These are phyloP conservation scores for Plectosphaerella cucumerina DNA, from an alignment of 2,329 filamentous ascomycete species.

Conservation along the genomic window DNA sequence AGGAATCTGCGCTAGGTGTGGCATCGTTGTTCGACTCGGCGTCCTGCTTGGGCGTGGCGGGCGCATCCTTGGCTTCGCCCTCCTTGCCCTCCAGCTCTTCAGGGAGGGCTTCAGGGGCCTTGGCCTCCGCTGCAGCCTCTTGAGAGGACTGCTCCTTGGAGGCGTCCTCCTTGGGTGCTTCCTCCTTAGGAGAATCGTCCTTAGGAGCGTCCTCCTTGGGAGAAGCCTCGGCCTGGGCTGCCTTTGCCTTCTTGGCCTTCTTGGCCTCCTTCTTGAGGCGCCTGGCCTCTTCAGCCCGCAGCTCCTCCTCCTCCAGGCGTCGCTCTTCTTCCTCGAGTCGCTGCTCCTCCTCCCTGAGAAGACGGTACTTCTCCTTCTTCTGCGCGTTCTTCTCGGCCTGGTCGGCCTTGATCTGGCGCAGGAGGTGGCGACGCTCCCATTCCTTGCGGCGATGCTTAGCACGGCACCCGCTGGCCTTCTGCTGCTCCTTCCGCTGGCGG, in stretches of 20 bases:
- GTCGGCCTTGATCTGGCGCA: constrained; percentile 34
- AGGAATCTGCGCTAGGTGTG: constrained; percentile 20
- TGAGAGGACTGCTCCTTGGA: no score
- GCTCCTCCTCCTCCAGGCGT: constrained; percentile 2
- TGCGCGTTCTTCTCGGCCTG: constrained; percentile 33
- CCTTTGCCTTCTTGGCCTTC: constrained; percentile 8
- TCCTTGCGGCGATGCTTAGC: constrained; percentile 40
- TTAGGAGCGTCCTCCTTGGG: background rate
- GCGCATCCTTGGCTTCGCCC: constrained; percentile 4
- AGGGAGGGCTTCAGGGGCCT: constrained; percentile 12
- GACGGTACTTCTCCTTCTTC: constrained; percentile 21
- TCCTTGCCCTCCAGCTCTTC: constrained; percentile 23
- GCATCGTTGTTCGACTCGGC: constrained; percentile 21
- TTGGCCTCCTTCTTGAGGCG: constrained; percentile 8
- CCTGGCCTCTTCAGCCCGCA: constrained; percentile 9
- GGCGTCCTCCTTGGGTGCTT: no score
- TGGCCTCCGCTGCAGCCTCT: constrained; percentile 1
- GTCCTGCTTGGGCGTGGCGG: no score
- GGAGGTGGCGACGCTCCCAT: constrained; percentile 46
- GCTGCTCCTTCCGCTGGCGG: constrained; percentile 42
- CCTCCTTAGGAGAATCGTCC: background rate
- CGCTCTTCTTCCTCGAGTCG: constrained; percentile 18
- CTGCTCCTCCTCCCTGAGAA: constrained; percentile 18
- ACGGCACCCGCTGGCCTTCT: constrained; percentile 43
- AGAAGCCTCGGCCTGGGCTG: constrained; percentile 11